These are phyloP conservation scores for Fusarium sp. DNA, from an alignment of 2,329 filamentous ascomycete genomes.

Conservation along the genomic window DNA sequence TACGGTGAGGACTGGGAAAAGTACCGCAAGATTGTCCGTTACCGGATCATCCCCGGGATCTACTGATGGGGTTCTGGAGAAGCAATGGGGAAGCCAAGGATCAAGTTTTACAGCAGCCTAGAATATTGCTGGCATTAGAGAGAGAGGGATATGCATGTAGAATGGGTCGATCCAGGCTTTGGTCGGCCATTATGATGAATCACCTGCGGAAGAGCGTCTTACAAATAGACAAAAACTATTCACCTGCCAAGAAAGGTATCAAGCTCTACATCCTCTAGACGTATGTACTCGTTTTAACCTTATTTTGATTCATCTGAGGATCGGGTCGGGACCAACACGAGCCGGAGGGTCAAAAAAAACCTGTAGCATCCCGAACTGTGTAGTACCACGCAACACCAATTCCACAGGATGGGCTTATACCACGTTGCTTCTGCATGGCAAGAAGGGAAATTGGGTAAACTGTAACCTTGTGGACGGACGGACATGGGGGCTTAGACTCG, in stretches of 20 bases:
- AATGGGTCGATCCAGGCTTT: conserved; percentile 16
- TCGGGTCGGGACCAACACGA: not conserved
- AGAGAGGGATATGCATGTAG: not conserved
- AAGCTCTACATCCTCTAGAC: conserved; percentile 10
- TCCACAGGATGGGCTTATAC: conserved; percentile 6
- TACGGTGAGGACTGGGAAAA: conserved; percentile 93
- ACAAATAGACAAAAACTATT: not conserved
- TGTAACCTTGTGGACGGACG: conserved; percentile 17
- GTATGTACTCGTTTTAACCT: conserved; percentile 14
- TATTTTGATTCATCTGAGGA: conserved; percentile 1
- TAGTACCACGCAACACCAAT: not conserved
- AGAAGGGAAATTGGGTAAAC: conserved; percentile 3
- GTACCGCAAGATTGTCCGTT: conserved; percentile 86
- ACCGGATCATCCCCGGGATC: conserved; percentile 84
- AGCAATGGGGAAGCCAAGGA: not conserved
- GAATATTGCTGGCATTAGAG: not conserved
- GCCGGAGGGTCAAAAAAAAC: not conserved
- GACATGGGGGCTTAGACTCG: not conserved
- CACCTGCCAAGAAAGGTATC: conserved; percentile 27
- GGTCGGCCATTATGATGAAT: not conserved
- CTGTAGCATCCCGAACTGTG: not conserved
- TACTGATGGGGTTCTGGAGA: conserved; percentile 65
- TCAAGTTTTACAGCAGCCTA: not conserved
- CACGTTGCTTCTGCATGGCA: conserved; percentile 18
- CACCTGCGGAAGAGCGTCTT: not conserved